Base-by-base conservation (phyloP, 2,329 filamentous ascomycete genomes). In the Chaetomium sp. region DNA sequence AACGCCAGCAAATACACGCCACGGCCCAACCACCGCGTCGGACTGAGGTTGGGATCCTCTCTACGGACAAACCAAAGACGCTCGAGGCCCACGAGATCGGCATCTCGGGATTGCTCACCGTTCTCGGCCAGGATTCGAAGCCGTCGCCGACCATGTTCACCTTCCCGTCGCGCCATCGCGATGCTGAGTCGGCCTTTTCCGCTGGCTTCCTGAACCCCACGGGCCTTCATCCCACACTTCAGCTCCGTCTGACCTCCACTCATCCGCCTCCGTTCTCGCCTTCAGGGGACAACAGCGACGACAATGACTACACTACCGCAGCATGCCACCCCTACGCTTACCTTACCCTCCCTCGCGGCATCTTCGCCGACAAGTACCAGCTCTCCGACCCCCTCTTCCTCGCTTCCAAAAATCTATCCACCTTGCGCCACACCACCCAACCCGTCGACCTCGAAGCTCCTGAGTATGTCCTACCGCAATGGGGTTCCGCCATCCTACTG, bases 391-490 rank as follows among this genome's bases (percentile, higher is more conserved):
- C 80, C 0, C 77, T 96, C 5, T 94, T 95, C 72, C 79, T 95
- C 35, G 71, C 82, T 3, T 91, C 89, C 0, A 90, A 95, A 65
- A 89, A 95, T 66, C 78, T 96, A 19, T 76, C 79, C 2, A 75
- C 80, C 1, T 73, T 95, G 42, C 84, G 79, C 45, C 82, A 86
- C 60, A 79, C 89, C 11, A 84, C 84, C 33, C 81, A 88, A 10
- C 88, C 89, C 19, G 88, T 91, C 6, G 91, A 97, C 63, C 84
- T 97, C 52, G 92, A 97, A 73, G 91, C 90, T 0, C 92, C 92
- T 1, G 86, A 87, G 64, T 97, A 95, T 75, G 82, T 85, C 1
- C 79, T 90, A 35, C 67, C 79, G 6, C 71, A 77, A 36, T 96
- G 92, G 92, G 92, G 92, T 5, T 91, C 87, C 0, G 83, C 80